A percentile compares a stretch with the other conserved stretches of the same genome.
These are phyloP conservation scores for Arthrobotrys sphaeroides DNA, from an alignment of 2,329 filamentous ascomycete genomes.

Conservation along the genomic window DNA sequence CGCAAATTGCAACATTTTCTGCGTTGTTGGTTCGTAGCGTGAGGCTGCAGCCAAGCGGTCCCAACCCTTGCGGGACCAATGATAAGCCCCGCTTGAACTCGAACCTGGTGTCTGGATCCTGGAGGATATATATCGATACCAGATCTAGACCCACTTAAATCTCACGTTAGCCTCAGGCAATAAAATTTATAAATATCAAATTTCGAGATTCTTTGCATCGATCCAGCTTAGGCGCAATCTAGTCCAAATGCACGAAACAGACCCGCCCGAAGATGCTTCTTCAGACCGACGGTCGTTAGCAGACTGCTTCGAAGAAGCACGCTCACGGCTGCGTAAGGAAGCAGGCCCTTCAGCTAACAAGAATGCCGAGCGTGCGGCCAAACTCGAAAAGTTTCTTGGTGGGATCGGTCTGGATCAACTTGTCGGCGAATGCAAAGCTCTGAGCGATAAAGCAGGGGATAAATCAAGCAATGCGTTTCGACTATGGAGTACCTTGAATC, in stretches of 20 bases:
- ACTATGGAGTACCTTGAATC: constrained; percentile 3
- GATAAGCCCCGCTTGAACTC: no score
- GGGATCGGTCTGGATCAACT: neutral
- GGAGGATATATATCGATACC: no score
- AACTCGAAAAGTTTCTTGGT: neutral
- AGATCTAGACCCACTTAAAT: no score
- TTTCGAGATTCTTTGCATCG: no score
- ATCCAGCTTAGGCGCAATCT: no score
- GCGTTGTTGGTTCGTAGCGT: no score
- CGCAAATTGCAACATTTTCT: no score
- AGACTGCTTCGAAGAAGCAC: constrained; percentile 15
- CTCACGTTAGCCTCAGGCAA: no score
- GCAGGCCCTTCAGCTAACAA: neutral
- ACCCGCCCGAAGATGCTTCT: neutral
- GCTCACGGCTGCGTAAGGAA: neutral
- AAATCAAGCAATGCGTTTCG: constrained; percentile 13
- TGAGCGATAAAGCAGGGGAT: constrained; percentile 16
- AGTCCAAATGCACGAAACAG: neutral
- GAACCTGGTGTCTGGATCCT: no score
- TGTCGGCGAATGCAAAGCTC: neutral
- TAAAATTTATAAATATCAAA: no score
- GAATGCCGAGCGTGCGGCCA: neutral
- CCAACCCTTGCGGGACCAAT: no score
- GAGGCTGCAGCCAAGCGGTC: no score
- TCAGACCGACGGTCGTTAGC: neutral